These are phyloP conservation scores for Halophytophthora batemanensis DNA, from an alignment of 352 stramenopile species.

Conservation along the genomic window DNA sequence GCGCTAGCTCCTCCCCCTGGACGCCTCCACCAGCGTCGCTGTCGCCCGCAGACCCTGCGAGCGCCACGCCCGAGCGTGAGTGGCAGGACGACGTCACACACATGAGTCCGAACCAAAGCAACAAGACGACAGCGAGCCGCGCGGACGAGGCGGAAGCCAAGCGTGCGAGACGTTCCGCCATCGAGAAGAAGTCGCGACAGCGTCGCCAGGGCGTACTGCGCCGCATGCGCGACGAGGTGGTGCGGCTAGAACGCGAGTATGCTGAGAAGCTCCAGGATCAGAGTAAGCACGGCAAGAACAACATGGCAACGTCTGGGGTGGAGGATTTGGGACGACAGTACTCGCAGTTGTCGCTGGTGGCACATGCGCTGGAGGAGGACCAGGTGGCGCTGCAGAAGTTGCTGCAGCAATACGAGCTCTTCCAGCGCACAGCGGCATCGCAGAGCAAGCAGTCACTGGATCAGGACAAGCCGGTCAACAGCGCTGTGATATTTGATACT, in stretches of 20 bases:
- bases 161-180: slow-evolving; percentile 50
- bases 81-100: too few species aligned
- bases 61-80: too few species aligned
- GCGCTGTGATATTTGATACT: too few species aligned
- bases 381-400: slow-evolving; percentile 46
- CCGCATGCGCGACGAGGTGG: slow-evolving; percentile 52
- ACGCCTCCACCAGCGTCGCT: too few species aligned
- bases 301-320: slow-evolving; percentile 18
- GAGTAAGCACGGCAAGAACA: slow-evolving; percentile 10
- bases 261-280: slow-evolving; percentile 12
- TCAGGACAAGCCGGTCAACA: too few species aligned
- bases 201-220: slow-evolving; percentile 36
- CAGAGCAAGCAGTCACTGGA: too few species aligned
- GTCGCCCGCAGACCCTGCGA: too few species aligned
- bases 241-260: slow-evolving; percentile 46
- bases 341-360: slow-evolving; percentile 38
- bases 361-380: slow-evolving; percentile 40
- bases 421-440: too few species aligned
- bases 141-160: too few species aligned
- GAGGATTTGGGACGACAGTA: slow-evolving; percentile 35
- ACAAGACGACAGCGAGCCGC: too few species aligned
- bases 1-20: too few species aligned
- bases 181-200: slow-evolving; percentile 59
- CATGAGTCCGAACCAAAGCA: too few species aligned
- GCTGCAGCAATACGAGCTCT: slow-evolving; percentile 54